Evolutionary conservation across 2,329 filamentous ascomycete species (phyloP), one percentile per base, ranked within the genome.

Genomic region (Aspergillus transmontanensis): DNA sequence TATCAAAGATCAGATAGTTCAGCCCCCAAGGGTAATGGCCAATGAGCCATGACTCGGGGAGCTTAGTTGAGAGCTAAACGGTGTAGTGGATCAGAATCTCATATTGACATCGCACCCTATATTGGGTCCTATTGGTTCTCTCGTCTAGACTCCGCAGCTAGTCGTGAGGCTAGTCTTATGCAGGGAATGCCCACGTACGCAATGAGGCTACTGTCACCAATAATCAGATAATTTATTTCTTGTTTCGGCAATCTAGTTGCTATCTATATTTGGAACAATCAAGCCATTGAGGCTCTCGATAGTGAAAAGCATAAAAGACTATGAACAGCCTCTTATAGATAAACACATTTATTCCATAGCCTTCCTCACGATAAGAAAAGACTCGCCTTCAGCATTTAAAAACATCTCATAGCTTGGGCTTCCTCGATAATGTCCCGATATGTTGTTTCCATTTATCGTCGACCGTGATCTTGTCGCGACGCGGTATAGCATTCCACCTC

Each of bases 361-460:
- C 39, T n/a, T n/a, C 16, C 3, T 4, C 39, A 4, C 19, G 3
- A 2, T 14, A 14, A 11, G 2, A 2, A 48, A 48, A 6, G 26
- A 7, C 26, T 28, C 6, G 26, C 26, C 26, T 28, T 28, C 26
- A 28, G 6, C 26, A 28, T 7, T 6, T 28, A 3, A 21, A 1
- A 12, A 12, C 9, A 12, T 53, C 48, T 51, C 28, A 59, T 34
- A 53, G 26, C 4, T 21, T 53, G 1, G 30, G 50, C 19, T 55
- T 55, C 39, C 16, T 55, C 11, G 58, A 28, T 14, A n/a, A 11
- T 21, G 28, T 14, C 4, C 50, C 50, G 23, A 55, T 60, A 46
- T 60, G 16, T 28, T 54, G n/a, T 21, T 21, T 60, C 58, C 58
- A 60, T 26, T 34, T 36, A 23, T 46, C 58, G 45, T 55, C 58